A percentile compares a stretch with the other conserved stretches of the same genome.
Conservation (phyloP, 2,329 filamentous ascomycete genomes). For the Fusarium hainanense region DNA sequence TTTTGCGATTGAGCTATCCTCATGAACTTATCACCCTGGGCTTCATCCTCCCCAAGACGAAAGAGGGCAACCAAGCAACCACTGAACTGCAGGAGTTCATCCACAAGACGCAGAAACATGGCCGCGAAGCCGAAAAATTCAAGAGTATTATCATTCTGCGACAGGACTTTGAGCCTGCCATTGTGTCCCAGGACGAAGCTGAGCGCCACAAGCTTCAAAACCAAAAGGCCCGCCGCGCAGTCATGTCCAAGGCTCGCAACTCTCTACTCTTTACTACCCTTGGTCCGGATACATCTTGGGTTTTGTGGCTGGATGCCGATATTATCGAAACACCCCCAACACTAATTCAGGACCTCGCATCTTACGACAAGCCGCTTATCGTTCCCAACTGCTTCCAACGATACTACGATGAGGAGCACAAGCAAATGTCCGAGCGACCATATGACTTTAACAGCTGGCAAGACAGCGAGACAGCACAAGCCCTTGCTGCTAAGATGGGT, state of each 20-base stretch:
- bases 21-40: slow-evolving; percentile 94
- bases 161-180: slow-evolving; percentile 90
- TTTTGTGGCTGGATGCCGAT: slow-evolving; percentile 94
- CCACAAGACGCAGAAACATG: slow-evolving; percentile 81
- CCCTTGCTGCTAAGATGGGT: slow-evolving; percentile 82
- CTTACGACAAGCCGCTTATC: slow-evolving; percentile 88
- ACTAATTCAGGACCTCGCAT: slow-evolving; percentile 91
- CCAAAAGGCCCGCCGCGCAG: slow-evolving; percentile 85
- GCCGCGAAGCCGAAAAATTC: slow-evolving; percentile 84
- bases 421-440: slow-evolving; percentile 78
- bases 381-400: slow-evolving; percentile 96
- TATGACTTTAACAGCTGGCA: slow-evolving; percentile 99
- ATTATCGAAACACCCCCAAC: slow-evolving; percentile 87
- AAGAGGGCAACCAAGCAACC: slow-evolving; percentile 90
- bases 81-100: slow-evolving; percentile 85
- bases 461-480: slow-evolving; percentile 82
- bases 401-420: slow-evolving; percentile 76
- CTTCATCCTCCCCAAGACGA: slow-evolving; percentile 95
- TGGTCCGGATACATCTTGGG: slow-evolving; percentile 91
- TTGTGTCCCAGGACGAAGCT: slow-evolving; percentile 82
- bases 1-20: slow-evolving; percentile 84
- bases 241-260: slow-evolving; percentile 94
- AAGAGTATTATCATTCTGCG: slow-evolving; percentile 93
- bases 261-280: slow-evolving; percentile 95
- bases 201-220: slow-evolving; percentile 93